phyloP scores from a whole-genome alignment of 495 filamentous ascomycete species.

The Lophium mytilinum region DNA sequence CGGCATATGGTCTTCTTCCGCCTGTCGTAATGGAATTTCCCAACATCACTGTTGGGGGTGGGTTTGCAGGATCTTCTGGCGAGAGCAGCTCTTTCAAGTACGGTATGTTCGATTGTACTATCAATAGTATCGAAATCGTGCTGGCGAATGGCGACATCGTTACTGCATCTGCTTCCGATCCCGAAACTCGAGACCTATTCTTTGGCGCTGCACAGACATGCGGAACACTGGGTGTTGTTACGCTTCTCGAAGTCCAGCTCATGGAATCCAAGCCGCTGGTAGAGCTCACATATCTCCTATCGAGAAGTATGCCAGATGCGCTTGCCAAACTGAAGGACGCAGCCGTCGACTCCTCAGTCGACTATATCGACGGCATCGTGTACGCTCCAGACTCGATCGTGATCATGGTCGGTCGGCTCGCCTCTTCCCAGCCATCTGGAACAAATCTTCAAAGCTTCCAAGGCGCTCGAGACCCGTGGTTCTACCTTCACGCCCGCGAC shows the following conservation, averaged over 20 bases:
- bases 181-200: conserved; percentile 43
- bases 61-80: conserved; percentile 51
- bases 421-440: conserved; percentile 11
- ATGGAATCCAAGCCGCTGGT: conserved; percentile 46
- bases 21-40: conserved; percentile 55
- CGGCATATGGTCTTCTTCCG: conserved; percentile 45
- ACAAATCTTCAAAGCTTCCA: conserved; percentile 31
- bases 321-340: conserved; percentile 31
- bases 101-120: conserved; percentile 50
- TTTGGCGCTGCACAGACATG: conserved; percentile 46
- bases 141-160: conserved; percentile 47
- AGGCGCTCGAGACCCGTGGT: conserved; percentile 47
- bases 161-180: conserved; percentile 19
- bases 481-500: conserved; percentile 43
- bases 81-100: conserved; percentile 50
- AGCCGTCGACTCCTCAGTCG: conserved; percentile 27
- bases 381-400: conserved; percentile 44
- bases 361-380: conserved; percentile 38
- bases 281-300: conserved; percentile 46
- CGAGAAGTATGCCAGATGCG: conserved; percentile 26
- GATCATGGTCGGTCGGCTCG: conserved; percentile 43
- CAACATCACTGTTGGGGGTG: conserved; percentile 55
- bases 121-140: conserved; percentile 50
- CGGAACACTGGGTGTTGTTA: conserved; percentile 50
- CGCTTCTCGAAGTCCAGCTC: conserved; percentile 46